Conservation (phyloP, 164 flowering plant species). For the Umbellularia californica region DNA sequence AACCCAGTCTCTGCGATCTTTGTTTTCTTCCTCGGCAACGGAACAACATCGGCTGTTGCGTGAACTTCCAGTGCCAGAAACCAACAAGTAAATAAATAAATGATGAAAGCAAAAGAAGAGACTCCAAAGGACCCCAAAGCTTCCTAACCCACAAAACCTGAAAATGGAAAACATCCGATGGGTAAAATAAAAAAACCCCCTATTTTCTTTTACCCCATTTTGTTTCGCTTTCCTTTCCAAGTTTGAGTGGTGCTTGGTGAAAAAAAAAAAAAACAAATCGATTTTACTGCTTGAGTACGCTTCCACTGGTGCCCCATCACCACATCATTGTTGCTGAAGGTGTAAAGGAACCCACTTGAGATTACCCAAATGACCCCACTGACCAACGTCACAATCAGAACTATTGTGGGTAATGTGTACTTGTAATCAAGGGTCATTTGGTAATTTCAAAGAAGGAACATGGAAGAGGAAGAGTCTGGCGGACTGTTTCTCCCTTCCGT, state of each 20-base stretch:
- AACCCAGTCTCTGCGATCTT: too few species aligned
- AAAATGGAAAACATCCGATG: too few species aligned
- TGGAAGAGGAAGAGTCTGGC: too few species aligned
- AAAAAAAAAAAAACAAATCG: too few species aligned
- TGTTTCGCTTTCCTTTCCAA: too few species aligned
- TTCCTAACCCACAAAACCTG: too few species aligned
- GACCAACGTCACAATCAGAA: neutral
- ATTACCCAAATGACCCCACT: neutral
- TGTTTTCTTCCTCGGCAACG: too few species aligned
- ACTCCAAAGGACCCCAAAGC: slow-evolving; percentile 22
- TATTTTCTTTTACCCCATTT: too few species aligned
- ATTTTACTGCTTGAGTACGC: slow-evolving; percentile 5
- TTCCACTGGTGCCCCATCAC: neutral
- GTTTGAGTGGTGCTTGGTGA: too few species aligned
- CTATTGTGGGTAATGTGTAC: neutral
- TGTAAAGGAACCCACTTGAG: neutral
- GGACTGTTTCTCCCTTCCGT: too few species aligned
- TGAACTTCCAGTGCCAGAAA: slow-evolving; percentile 16
- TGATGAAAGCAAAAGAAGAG: neutral
- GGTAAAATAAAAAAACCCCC: too few species aligned
- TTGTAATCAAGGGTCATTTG: slow-evolving; percentile 1
- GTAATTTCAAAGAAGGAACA: neutral
- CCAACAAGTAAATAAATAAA: neutral
- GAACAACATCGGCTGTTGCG: neutral
- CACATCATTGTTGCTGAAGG: neutral